Conservation (phyloP, 352 stramenopile genomes). For the Sclerospora graminicola region DNA sequence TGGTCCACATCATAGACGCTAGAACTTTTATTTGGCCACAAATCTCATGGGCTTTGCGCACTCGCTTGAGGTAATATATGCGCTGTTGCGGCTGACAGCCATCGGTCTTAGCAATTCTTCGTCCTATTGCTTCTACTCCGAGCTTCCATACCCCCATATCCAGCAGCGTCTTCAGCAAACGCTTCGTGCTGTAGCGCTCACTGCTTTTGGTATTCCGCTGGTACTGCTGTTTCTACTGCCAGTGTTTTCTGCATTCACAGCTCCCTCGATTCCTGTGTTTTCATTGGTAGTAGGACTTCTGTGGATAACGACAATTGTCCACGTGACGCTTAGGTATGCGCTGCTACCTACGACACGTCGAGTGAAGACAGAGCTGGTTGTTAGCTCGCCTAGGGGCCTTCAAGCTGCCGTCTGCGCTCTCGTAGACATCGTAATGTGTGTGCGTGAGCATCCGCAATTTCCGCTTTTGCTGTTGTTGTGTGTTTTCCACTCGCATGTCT, state of each 20-base stretch:
- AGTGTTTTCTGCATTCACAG: conserved; percentile 22
- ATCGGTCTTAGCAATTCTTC: conserved; percentile 1
- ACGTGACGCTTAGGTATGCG: conserved; percentile 35
- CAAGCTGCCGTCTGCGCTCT: conserved; percentile 28
- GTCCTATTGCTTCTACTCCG: not conserved
- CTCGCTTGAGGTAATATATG: conserved; percentile 38
- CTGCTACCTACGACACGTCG: conserved; percentile 27
- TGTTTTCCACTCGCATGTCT: conserved; percentile 37
- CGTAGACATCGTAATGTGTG: conserved; percentile 19
- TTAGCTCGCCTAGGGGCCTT: conserved; percentile 13
- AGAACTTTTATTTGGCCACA: not conserved
- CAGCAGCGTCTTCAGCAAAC: conserved; percentile 49
- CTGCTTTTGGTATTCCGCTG: conserved; percentile 14
- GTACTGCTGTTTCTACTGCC: conserved; percentile 21
- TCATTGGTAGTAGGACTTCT: conserved; percentile 8
- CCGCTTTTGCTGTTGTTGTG: conserved; percentile 30
- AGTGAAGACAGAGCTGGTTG: conserved; percentile 12
- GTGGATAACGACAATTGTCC: conserved; percentile 13
- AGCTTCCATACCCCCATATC: conserved; percentile 28
- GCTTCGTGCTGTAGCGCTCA: conserved; percentile 34
- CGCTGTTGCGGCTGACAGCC: conserved; percentile 25
- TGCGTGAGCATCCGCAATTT: conserved; percentile 37
- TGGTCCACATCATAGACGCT: not conserved
- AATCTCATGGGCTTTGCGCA: conserved; percentile 34
- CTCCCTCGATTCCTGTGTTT: conserved; percentile 18